Evolutionary conservation across 805 yeast species (phyloP).

Genomic region (Yamadazyma sp.): DNA sequence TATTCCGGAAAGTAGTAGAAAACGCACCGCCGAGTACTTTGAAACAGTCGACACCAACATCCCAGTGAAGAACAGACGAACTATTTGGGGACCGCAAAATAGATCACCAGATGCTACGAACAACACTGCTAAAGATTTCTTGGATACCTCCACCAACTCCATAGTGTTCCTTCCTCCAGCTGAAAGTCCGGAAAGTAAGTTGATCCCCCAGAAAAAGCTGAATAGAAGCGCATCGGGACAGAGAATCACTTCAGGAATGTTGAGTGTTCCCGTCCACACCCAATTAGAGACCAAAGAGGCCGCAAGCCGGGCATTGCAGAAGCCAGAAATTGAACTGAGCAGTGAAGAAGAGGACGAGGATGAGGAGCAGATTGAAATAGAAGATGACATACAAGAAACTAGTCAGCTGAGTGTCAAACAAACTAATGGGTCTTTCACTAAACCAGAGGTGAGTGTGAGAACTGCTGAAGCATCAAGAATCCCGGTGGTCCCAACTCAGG

Average conservation of each 20-base stretch:
- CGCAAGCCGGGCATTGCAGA: slow-evolving; percentile 4
- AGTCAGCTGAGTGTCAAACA: neutral
- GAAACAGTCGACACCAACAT: slow-evolving; percentile 24
- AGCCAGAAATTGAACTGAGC: neutral
- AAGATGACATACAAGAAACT: slow-evolving; percentile 6
- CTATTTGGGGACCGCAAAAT: slow-evolving; percentile 4
- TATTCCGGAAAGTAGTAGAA: slow-evolving; percentile 17
- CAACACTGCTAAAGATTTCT: slow-evolving; percentile 3
- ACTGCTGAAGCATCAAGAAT: no score
- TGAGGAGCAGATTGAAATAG: slow-evolving; percentile 3
- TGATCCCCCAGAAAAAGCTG: slow-evolving; percentile 31
- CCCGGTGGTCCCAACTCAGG: no score
- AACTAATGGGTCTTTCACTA: no score
- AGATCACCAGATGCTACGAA: neutral
- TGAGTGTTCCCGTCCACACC: slow-evolving; percentile 32
- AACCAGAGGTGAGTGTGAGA: no score
- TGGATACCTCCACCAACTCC: slow-evolving; percentile 11
- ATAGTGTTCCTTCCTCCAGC: slow-evolving; percentile 35
- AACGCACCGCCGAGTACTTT: slow-evolving; percentile 23
- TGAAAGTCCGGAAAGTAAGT: slow-evolving; percentile 12
- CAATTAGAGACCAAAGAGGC: slow-evolving; percentile 25
- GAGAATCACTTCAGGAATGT: slow-evolving; percentile 45
- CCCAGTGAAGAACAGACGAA: slow-evolving; percentile 19
- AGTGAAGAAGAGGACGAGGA: slow-evolving; percentile 1
- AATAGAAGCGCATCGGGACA: slow-evolving; percentile 13